Evolutionary conservation across 495 filamentous ascomycete species (phyloP), one percentile per base, ranked within the genome.

Genomic region (Hyaloscypha bicolor): DNA sequence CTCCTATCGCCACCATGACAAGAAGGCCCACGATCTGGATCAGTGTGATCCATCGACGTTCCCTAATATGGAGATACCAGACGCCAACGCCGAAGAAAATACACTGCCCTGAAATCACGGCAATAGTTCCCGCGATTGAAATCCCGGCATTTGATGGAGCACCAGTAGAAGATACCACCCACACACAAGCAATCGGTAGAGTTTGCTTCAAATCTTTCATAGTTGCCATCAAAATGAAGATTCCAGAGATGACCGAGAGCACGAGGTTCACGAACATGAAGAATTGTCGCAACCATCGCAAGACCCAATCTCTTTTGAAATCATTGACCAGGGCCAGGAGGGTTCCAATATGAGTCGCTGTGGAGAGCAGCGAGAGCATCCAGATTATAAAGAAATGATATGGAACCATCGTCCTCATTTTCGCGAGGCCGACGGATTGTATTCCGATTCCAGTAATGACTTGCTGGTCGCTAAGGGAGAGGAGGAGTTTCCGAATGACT

Each of bases 321-420:
- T 88, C 86, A 62, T 82, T 79, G 1, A 86, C 82, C 45, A 88
- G 77, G 1, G 83, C 81, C 9, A 88, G 75, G 4, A 88, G 77
- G 0, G 83, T 83, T 22, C 82, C 80, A 59, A 85, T 82, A 73
- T 87, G 84, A 12, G 85, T 84, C 19, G 83, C 82, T 71, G 84
- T 88, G 12, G 84, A 84, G 19, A 88, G 76, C 29, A 86, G 67
- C 0, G 82, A 82, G 4, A 88, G 78, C 78, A 87, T 85, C 85
- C 86, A 88, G 62, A 88, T 78, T 60, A 87, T 77, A 76, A 88
- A 87, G 76, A 87, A 86, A 73, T 88, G 86, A 76, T 88, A 88
- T 0, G 83, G 79, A 11, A 83, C 76, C 68, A 88, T 78, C n/a
- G 77, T 74, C 25, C 76, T 52, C 29, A 79, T 76, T 70, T 83